Base-by-base conservation (phyloP, 2,329 filamentous ascomycete species). In the Falciphora oryzae region DNA sequence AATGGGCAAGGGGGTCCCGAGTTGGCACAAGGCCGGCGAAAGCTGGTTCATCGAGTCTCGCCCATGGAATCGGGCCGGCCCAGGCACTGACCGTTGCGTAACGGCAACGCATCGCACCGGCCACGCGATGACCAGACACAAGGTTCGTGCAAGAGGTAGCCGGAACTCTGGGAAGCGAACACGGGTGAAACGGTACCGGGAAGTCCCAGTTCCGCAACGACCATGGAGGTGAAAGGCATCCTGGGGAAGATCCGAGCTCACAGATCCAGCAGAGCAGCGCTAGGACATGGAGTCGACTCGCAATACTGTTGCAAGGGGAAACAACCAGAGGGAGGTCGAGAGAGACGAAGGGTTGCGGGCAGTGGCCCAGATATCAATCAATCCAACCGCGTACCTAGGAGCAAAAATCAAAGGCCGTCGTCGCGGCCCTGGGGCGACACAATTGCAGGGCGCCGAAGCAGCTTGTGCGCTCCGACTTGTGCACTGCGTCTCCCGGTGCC, bases 381-480 rank as follows among this genome's bases (percentile, higher is more conserved):
- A 22, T 5, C 38, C 13, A 44, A 44, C 14, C 38, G 14, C 14
- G 3, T n/a, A n/a, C 44, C 22, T 53, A 53, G 44, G 4, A 53
- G 44, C 18, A 10, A 8, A 50, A 22, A 22, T 50, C 38, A 53
- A 53, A 53, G 22, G 22, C 6, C 44, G 22, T 10, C 7, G 44
- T 25, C 44, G 44, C 44, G 44, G 44, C 44, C 22, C 44, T 22
- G 44, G 44, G 38, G 18, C 38, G 38, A 50, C 38, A 18, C 38
- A 22, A 44, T 60, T 25, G 59, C 7, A 60, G 31, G 22, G 38
- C 59, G 31, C 25, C 59, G 28, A 27, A 61, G 59, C 59, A 61
- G 32, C 59, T 35, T 16, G 59, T 35, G 59, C 59, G 44, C 59
- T 44, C 27, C 59, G 59, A 44, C n/a, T 53, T 53, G 44, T n/a